Evolutionary conservation across 163 green algal genomes (phyloP).

Genomic region (Scenedesmus sp.): DNA sequence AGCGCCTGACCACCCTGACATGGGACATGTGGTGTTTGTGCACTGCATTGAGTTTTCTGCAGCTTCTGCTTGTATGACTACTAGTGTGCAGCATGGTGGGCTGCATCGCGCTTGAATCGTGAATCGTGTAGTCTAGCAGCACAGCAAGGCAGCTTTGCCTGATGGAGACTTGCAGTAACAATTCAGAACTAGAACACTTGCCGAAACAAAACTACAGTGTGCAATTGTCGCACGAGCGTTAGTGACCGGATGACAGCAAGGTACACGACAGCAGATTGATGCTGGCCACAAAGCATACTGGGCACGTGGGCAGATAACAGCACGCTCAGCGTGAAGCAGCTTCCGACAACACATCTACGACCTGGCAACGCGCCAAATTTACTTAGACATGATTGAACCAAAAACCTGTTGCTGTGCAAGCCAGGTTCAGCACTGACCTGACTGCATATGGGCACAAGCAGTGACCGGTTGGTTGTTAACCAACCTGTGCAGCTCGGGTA

Average conservation of each 20-base stretch:
- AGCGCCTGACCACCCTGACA: not conserved
- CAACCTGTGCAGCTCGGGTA: no score
- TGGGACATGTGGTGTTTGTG: not conserved
- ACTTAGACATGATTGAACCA: no score
- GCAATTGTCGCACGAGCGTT: not conserved
- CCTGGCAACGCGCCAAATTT: no score
- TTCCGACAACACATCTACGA: no score
- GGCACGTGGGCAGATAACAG: not conserved
- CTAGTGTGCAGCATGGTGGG: not conserved
- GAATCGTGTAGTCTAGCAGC: not conserved
- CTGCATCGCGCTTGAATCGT: constrained; percentile 1
- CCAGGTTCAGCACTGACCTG: no score
- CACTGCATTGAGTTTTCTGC: not conserved
- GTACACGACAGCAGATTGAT: not conserved
- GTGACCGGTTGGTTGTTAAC: no score
- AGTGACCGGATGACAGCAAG: not conserved
- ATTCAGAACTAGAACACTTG: no score
- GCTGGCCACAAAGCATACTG: not conserved
- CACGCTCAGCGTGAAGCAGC: not conserved
- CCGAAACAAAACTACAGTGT: no score
- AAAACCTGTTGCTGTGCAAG: no score
- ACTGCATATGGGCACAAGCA: no score
- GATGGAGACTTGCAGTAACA: no score
- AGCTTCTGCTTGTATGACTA: not conserved
- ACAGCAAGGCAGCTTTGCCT: not conserved